Evolutionary conservation across 495 filamentous ascomycete genomes (phyloP).

Genomic region (Staphylotrichum longicolle): DNA sequence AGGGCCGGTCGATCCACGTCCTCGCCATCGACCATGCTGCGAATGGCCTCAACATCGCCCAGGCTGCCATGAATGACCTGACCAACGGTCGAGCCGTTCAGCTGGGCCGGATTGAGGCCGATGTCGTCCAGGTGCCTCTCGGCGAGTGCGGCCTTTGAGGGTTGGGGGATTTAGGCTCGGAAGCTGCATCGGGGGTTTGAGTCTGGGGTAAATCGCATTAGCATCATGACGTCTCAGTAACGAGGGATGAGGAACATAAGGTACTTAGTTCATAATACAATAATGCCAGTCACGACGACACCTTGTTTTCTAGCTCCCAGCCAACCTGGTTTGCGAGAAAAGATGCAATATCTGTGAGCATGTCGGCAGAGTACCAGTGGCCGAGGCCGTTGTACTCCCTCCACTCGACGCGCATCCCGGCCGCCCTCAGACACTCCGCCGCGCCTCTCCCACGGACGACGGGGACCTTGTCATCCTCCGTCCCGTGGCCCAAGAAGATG

Average conservation of each 20-base stretch:
- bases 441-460: constrained; percentile 40
- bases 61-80: constrained; percentile 63
- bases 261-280: neutral
- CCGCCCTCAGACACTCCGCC: constrained; percentile 30
- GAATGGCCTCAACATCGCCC: constrained; percentile 62
- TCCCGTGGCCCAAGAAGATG: constrained; percentile 55
- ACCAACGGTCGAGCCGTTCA: constrained; percentile 55
- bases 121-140: constrained; percentile 43
- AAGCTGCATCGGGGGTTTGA: neutral
- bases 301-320: constrained; percentile 10
- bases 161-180: neutral
- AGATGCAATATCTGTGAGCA: constrained; percentile 46
- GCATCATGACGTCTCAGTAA: constrained; percentile 1
- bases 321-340: constrained; percentile 31
- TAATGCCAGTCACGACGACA: constrained; percentile 16
- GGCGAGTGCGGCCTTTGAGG: constrained; percentile 32
- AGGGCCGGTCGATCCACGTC: constrained; percentile 60
- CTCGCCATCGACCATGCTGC: constrained; percentile 64
- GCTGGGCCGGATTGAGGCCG: constrained; percentile 57
- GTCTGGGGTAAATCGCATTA: constrained; percentile 3
- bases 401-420: constrained; percentile 43
- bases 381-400: constrained; percentile 48
- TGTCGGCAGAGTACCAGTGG: constrained; percentile 53
- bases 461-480: constrained; percentile 46
- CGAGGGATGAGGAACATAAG: neutral